Conservation (phyloP, 2,329 filamentous ascomycete genomes). For the Ceratocystis albifundus region DNA sequence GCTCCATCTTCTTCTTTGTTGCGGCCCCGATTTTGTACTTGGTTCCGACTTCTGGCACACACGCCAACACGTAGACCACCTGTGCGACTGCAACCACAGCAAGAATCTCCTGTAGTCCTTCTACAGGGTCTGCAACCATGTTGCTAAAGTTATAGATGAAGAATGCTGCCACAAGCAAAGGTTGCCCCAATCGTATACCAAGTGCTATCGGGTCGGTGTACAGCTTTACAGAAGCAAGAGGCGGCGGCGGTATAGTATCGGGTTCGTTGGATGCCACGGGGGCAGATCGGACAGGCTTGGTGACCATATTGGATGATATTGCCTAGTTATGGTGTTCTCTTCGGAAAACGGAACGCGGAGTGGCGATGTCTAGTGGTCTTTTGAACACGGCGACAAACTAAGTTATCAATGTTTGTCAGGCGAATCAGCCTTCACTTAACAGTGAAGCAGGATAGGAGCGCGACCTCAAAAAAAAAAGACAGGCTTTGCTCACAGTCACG, state of each 20-base stretch:
- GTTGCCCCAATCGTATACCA: constrained; percentile 36
- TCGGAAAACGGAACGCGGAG: too few species aligned
- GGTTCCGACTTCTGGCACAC: constrained; percentile 50
- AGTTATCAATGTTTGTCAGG: neutral
- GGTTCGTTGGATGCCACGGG: neutral
- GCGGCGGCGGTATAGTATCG: neutral
- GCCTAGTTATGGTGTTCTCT: neutral
- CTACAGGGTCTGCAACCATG: constrained; percentile 58
- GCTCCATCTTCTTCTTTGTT: constrained; percentile 43
- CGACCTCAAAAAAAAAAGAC: too few species aligned
- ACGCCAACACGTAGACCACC: constrained; percentile 48
- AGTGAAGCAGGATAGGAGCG: neutral
- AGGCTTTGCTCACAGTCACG: neutral
- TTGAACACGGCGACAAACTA: neutral
- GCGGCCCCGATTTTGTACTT: constrained; percentile 27
- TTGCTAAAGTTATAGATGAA: constrained; percentile 50
- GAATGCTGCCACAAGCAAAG: constrained; percentile 53
- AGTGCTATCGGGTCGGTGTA: neutral
- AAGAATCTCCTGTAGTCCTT: constrained; percentile 49
- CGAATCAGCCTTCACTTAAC: neutral
- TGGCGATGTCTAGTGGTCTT: neutral
- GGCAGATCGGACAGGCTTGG: neutral
- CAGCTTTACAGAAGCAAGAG: constrained; percentile 15
- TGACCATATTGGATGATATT: neutral
- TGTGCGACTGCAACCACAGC: constrained; percentile 55